Base-by-base conservation (phyloP, 345 rosid genomes). In the Heritiera fomes region DNA sequence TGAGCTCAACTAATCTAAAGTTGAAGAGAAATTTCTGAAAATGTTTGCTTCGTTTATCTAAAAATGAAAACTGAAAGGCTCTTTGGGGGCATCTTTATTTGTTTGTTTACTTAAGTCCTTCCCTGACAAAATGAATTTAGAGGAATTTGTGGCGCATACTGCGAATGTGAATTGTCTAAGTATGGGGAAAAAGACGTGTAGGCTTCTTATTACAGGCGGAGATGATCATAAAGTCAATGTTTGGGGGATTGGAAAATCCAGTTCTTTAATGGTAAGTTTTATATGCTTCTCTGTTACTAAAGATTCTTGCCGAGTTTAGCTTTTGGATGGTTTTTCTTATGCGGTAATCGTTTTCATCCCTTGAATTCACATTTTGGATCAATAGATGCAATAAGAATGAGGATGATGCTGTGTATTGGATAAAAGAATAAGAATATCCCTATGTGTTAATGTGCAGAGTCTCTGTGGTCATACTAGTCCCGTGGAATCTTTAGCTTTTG, bases 131-230 rank as follows among this genome's bases (percentile, higher is more conserved):
- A 83, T 82, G 83, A 77, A 71, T 82, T 65, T 79, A 96, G 99
- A 96, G 90, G 98, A 96, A 87, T 94, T 96, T 87, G 91, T 88
- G 85, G 99, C 99, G 8, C 99, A 96, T 88, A 87, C 97, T 0
- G 83, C 83, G 17, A 89, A 92, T 85, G 98, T 96, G 58, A 94
- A 91, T 81, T 96, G 99, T 82, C 77, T 96, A 30, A 82, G 80
- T 75, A 88, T 96, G 2, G 98, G 97, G 71, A 96, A 90, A 82
- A 96, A 94, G 88, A 86, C 89, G 3, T 85, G 91, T 76, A 87
- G 98, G 81, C 87, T 92, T 72, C 83, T 91, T 79, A 79, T 94
- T 49, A 94, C 95, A 0, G 99, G 99, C 6, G 94, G 98, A 69
- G 99, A 94, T 89, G 99, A 96, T 84, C 82, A 85, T 72, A 94